A percentile compares a stretch with the other conserved stretches of the same genome.
These are phyloP conservation scores for Penicillium soppii DNA, from an alignment of 495 filamentous ascomycete genomes.

Conservation along the genomic window DNA sequence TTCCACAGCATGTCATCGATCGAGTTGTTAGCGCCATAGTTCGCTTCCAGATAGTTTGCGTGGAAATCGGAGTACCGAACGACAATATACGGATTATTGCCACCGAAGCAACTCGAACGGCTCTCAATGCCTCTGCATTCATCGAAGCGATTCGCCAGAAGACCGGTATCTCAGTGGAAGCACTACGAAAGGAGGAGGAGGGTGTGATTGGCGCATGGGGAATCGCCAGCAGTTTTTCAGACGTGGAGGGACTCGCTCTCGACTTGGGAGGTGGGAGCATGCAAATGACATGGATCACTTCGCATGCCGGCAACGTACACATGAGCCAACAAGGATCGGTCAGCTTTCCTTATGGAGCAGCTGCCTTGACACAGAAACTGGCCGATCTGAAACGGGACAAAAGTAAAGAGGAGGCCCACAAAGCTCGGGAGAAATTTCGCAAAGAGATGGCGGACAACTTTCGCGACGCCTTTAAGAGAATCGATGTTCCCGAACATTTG, in stretches of 20 bases:
- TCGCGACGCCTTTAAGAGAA: slow-evolving; percentile 55
- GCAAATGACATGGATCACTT: slow-evolving; percentile 82
- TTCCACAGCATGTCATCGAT: slow-evolving; percentile 61
- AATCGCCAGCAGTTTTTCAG: slow-evolving; percentile 69
- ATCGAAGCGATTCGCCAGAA: slow-evolving; percentile 56
- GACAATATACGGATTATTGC: slow-evolving; percentile 71
- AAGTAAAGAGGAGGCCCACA: slow-evolving; percentile 24
- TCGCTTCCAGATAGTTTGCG: slow-evolving; percentile 73
- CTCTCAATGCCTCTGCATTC: slow-evolving; percentile 70
- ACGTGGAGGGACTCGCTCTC: slow-evolving; percentile 72
- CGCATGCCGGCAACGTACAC: slow-evolving; percentile 48
- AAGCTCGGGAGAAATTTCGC: slow-evolving; percentile 42
- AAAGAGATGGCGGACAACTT: slow-evolving; percentile 60
- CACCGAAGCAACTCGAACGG: slow-evolving; percentile 85
- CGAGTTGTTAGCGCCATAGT: slow-evolving; percentile 62
- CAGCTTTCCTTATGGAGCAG: slow-evolving; percentile 83
- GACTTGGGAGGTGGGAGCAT: slow-evolving; percentile 90
- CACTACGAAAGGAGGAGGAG: slow-evolving; percentile 78
- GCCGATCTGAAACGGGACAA: slow-evolving; percentile 46
- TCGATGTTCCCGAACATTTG: slow-evolving; percentile 56
- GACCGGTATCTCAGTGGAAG: slow-evolving; percentile 64
- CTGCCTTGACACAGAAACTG: slow-evolving; percentile 64
- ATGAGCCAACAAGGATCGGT: slow-evolving; percentile 49
- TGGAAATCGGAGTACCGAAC: slow-evolving; percentile 63
- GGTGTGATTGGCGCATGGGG: slow-evolving; percentile 82